phyloP scores from a whole-genome alignment of 495 filamentous ascomycete species.

The Astrothelium macrocarpum region DNA sequence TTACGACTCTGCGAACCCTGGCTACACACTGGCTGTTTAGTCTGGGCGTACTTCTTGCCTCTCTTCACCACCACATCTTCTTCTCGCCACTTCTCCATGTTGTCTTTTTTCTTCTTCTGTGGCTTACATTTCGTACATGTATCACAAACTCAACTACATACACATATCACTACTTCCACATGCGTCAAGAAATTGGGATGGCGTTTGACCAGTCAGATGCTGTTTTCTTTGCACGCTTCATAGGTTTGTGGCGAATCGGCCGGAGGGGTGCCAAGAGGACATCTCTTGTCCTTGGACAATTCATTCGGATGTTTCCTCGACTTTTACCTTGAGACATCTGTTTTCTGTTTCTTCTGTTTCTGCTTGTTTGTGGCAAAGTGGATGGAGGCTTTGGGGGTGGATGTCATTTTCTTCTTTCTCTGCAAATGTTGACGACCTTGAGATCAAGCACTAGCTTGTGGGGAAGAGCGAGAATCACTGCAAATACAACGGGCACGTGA shows the following conservation, averaged over 20 bases:
- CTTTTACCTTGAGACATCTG: too few relatives aligned
- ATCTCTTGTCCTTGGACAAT: too few relatives aligned
- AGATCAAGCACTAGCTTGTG: too few relatives aligned
- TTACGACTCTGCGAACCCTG: background rate
- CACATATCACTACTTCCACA: background rate
- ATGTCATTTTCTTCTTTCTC: too few relatives aligned
- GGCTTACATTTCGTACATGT: background rate
- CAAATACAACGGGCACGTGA: too few relatives aligned
- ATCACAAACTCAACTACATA: background rate
- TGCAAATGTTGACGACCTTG: too few relatives aligned
- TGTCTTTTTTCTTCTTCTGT: background rate
- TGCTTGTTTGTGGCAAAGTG: background rate
- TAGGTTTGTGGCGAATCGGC: background rate
- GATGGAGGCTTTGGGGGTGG: background rate
- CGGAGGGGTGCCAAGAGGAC: too few relatives aligned
- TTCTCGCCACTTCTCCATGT: background rate
- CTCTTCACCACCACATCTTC: background rate
- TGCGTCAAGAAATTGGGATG: background rate
- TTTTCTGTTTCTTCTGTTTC: too few relatives aligned
- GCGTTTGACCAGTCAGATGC: background rate
- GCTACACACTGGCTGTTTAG: background rate
- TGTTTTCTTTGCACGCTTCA: background rate
- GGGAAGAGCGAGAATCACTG: too few relatives aligned
- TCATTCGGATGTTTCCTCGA: too few relatives aligned
- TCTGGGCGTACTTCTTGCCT: background rate